A percentile compares a stretch with the other conserved stretches of the same genome.
Conservation (phyloP, 1,284 basidiomycete genomes). For the Ceratobasidium sp. region DNA sequence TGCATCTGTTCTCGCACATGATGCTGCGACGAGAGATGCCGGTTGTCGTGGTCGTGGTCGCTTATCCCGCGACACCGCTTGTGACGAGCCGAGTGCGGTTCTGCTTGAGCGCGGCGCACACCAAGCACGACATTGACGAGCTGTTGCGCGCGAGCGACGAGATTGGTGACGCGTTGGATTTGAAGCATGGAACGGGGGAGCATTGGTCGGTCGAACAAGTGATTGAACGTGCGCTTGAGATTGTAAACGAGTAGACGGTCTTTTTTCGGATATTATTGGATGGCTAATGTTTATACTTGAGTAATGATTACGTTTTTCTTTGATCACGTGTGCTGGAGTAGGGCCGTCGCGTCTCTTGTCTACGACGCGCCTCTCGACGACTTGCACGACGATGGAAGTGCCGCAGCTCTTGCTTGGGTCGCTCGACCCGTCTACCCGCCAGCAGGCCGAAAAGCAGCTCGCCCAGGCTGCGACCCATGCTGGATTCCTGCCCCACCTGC, state of each 20-base stretch:
- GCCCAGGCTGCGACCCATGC: conserved; percentile 71
- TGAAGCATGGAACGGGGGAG: conserved; percentile 82
- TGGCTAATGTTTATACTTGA: conserved; percentile 27
- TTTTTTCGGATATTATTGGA: conserved; percentile 12
- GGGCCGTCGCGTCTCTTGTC: conserved; percentile 36
- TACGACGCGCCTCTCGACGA: not conserved
- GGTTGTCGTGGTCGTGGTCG: conserved; percentile 89
- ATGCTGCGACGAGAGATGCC: conserved; percentile 86
- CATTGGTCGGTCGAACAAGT: conserved; percentile 88
- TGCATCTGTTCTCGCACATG: conserved; percentile 87
- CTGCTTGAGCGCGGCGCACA: conserved; percentile 94
- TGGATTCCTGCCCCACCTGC: conserved; percentile 80
- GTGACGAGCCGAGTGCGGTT: conserved; percentile 92
- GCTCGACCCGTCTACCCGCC: conserved; percentile 75
- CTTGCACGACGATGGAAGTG: conserved; percentile 51
- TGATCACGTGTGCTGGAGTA: conserved; percentile 26
- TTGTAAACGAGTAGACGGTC: conserved; percentile 62
- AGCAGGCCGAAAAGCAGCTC: conserved; percentile 83
- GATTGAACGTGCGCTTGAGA: conserved; percentile 76
- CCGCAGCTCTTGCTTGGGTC: conserved; percentile 76
- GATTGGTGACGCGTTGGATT: conserved; percentile 85
- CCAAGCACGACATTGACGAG: conserved; percentile 94
- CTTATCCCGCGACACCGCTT: conserved; percentile 93
- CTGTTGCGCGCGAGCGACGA: conserved; percentile 92
- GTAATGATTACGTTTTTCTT: conserved; percentile 23